Conservation (phyloP, 169 alveolate genomes). For the Plasmodium coatneyi region DNA sequence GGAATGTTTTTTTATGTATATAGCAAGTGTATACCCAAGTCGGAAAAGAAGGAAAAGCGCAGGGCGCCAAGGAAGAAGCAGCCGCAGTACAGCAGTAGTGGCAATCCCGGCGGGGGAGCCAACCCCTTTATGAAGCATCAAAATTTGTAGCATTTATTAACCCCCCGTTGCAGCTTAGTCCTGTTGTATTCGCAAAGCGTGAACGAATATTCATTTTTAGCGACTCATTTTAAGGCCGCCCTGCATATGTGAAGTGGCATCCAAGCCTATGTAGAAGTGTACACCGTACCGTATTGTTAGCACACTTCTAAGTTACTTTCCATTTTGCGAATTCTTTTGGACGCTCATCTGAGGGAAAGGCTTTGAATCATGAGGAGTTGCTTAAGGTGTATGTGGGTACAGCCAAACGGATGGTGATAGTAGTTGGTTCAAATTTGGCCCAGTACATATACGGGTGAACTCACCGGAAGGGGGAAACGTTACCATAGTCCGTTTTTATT, state of each 20-base stretch:
- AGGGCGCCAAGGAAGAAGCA: not conserved
- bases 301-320: not conserved
- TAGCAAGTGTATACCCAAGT: not conserved
- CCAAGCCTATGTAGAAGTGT: not conserved
- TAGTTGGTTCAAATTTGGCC: not conserved
- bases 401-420: not conserved
- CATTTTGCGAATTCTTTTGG: not conserved
- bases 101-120: not conserved
- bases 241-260: not conserved
- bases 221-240: not conserved
- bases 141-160: not conserved
- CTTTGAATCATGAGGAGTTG: not conserved
- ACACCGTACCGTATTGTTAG: not conserved
- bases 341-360: not conserved
- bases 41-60: not conserved
- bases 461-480: not conserved
- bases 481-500: not conserved
- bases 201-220: not conserved
- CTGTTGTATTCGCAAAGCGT: not conserved
- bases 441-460: not conserved
- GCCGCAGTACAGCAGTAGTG: not conserved
- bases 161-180: not conserved
- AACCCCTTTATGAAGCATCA: not conserved
- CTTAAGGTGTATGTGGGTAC: not conserved
- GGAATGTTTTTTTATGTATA: slow-evolving; percentile 4